Evolutionary conservation across 2,329 filamentous ascomycete genomes (phyloP).

Genomic region (Alternaria triticimaculans): DNA sequence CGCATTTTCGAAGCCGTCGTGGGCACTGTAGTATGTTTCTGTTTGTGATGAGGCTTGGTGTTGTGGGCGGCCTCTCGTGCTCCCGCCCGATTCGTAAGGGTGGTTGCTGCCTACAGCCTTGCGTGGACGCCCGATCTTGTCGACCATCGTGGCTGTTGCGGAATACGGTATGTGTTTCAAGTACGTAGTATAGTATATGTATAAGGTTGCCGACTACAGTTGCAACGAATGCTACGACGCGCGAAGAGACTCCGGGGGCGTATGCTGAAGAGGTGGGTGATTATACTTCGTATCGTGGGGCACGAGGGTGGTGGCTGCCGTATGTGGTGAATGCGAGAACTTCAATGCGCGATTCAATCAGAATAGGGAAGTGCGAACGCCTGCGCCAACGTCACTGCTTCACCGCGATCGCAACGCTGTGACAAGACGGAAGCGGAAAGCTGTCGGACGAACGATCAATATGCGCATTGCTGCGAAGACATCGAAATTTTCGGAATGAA

Average conservation of each 20-base stretch:
- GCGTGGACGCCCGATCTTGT: neutral
- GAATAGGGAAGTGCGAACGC: neutral
- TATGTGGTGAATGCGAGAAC: neutral
- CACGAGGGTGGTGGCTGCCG: neutral
- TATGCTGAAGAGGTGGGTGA: neutral
- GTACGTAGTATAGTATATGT: neutral
- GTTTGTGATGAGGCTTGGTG: neutral
- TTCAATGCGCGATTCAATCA: neutral
- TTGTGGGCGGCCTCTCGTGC: neutral
- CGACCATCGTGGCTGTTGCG: neutral
- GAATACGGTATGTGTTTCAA: neutral
- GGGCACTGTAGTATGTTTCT: neutral
- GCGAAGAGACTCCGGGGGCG: too few species aligned
- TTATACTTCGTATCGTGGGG: neutral
- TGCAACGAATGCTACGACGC: neutral
- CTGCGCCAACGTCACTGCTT: neutral
- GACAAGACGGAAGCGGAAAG: neutral
- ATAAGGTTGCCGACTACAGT: neutral
- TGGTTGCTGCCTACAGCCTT: conserved; percentile 16
- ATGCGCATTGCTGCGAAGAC: neutral
- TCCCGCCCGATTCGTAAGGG: neutral
- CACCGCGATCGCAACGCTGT: accelerated
- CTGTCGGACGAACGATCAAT: accelerated
- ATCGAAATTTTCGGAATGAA: too few species aligned
- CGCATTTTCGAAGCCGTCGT: neutral